Evolutionary conservation across 768 basidiomycete species (phyloP).

Genomic region (Suillus plorans): DNA sequence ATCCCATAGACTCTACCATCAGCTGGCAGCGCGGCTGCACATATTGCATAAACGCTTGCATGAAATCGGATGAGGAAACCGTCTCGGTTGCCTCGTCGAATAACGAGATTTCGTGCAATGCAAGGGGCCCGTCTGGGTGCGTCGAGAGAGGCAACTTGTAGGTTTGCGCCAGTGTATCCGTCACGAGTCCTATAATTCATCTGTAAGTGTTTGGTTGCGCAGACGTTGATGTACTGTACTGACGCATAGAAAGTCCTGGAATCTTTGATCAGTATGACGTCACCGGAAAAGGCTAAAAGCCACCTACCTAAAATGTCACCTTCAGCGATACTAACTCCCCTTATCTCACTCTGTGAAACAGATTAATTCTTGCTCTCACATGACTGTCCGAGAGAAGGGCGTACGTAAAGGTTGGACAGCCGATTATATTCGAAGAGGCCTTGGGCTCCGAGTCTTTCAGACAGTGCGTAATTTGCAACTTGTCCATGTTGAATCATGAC

Average conservation of each 20-base stretch:
- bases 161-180: constrained; percentile 25
- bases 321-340: constrained; percentile 44
- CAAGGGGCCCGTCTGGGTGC: constrained; percentile 18
- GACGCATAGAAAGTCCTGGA: constrained; percentile 23
- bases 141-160: constrained; percentile 15
- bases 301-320: constrained; percentile 42
- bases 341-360: constrained; percentile 32
- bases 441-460: constrained; percentile 44
- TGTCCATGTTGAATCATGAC: constrained; percentile 25
- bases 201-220: neutral
- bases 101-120: constrained; percentile 21
- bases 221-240: constrained; percentile 4
- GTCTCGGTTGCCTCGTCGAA: constrained; percentile 10
- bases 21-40: constrained; percentile 25
- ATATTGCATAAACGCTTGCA: constrained; percentile 13
- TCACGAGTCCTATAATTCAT: constrained; percentile 23
- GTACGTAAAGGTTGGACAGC: constrained; percentile 32
- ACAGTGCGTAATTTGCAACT: constrained; percentile 17
- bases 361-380: neutral
- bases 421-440: constrained; percentile 41
- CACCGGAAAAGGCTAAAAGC: neutral
- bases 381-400: neutral
- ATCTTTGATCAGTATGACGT: neutral
- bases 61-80: constrained; percentile 14
- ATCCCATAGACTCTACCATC: constrained; percentile 27